Evolutionary conservation across 176 grass and related monocot genomes (phyloP).

Genomic region (Cenchrus americanus): DNA sequence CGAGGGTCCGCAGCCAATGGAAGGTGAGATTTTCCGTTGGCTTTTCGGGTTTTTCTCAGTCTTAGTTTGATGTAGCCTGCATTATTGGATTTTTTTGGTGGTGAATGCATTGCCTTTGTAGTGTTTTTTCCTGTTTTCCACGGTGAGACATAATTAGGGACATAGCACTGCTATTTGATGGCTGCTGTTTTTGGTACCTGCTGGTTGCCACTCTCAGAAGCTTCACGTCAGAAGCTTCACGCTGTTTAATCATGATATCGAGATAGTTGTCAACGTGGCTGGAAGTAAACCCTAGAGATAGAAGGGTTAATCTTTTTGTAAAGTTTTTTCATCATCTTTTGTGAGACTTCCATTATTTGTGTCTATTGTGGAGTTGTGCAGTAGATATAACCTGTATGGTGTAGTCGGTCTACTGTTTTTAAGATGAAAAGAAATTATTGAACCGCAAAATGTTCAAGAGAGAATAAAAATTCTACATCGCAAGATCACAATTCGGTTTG

Average conservation of each 20-base stretch:
- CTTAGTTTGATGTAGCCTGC: neutral
- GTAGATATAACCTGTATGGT: neutral
- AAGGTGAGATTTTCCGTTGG: slow-evolving; percentile 46
- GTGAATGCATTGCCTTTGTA: neutral
- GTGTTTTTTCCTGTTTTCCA: neutral
- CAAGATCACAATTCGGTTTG: neutral
- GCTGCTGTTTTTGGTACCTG: neutral
- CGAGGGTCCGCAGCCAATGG: slow-evolving; percentile 64
- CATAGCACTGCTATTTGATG: neutral
- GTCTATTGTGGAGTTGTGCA: neutral
- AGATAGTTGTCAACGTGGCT: neutral
- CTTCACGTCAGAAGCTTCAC: neutral
- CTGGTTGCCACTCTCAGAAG: neutral
- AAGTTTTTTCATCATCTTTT: too few species aligned
- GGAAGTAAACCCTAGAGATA: neutral
- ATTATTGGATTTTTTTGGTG: neutral
- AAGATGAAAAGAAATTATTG: neutral
- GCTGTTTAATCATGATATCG: neutral
- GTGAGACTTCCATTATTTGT: neutral
- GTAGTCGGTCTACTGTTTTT: neutral
- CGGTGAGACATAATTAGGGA: neutral
- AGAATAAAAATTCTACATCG: neutral
- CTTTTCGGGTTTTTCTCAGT: neutral
- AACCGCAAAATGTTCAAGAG: neutral
- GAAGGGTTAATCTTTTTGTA: neutral